Evolutionary conservation across 768 basidiomycete species (phyloP).

Genomic region (Gymnopilus junonius): DNA sequence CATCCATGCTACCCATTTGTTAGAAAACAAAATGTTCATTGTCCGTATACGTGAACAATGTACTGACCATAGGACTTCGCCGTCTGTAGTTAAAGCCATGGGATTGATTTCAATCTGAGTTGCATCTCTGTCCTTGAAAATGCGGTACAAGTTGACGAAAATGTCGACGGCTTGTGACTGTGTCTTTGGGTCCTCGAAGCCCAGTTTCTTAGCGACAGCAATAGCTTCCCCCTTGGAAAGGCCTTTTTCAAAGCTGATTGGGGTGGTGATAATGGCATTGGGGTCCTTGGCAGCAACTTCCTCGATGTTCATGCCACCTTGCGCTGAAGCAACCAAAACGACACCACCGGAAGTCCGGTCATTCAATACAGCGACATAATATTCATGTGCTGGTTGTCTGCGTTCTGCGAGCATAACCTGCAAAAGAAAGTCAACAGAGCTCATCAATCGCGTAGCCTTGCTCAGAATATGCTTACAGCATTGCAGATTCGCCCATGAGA

Average conservation of each 20-base stretch:
- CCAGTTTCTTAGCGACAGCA: constrained; percentile 85
- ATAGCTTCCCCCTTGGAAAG: constrained; percentile 74
- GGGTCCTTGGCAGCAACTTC: constrained; percentile 98
- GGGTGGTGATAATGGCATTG: constrained; percentile 91
- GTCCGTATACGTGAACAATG: not conserved
- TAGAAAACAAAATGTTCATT: constrained; percentile 8
- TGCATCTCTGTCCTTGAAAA: constrained; percentile 99
- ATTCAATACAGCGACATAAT: constrained; percentile 96
- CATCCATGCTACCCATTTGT: constrained; percentile 82
- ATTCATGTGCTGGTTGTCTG: constrained; percentile 92
- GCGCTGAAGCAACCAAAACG: constrained; percentile 90
- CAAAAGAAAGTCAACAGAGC: not conserved
- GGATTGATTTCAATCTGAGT: constrained; percentile 99
- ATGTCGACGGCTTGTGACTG: constrained; percentile 90
- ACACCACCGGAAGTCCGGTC: constrained; percentile 89
- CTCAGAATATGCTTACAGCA: constrained; percentile 59
- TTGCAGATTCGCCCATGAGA: constrained; percentile 92
- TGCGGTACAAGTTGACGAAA: constrained; percentile 91
- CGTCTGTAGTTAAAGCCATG: constrained; percentile 89
- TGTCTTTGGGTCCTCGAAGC: constrained; percentile 74
- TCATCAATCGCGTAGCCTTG: not conserved
- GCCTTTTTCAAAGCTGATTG: constrained; percentile 85
- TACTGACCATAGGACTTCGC: constrained; percentile 87
- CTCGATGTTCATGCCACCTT: constrained; percentile 99
- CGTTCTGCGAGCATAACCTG: constrained; percentile 99